Evolutionary conservation across 495 filamentous ascomycete species (phyloP), one percentile per base, ranked within the genome.

Genomic region (Xylaria cubensis): DNA sequence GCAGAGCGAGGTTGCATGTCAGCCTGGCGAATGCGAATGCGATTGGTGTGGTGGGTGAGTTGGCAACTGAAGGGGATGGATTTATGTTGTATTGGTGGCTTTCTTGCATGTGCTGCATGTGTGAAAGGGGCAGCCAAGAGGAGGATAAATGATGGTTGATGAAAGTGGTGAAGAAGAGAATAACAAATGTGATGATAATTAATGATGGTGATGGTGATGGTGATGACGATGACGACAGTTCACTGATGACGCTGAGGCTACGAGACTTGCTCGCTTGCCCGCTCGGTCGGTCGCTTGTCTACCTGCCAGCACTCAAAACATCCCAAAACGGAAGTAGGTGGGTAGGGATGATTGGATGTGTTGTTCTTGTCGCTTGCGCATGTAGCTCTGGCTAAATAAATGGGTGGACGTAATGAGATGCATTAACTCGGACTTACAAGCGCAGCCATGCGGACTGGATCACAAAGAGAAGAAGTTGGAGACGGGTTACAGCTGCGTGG

Each of bases 401-500:
- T 24, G 48, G n/a, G 7, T 58, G 26, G 29, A 21, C 15, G 15
- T 36, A 19, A 34, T 9, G 34, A 55, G 46, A 19, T 53, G 41
- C 9, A 64, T 51, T 34, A 24, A 29, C n/a, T 24, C 12, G 29
- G 62, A 83, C 84, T 84, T 77, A 86, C 84, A 72, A 86, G 80
- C 73, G 84, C 84, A 83, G 84, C 84, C 84, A 86, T 86, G 6
- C 32, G 34, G 32, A 32, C 58, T 61, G 19, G 58, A 61, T 39
- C 26, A 13, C 39, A 44, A 10, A 42, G 46, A 21, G 8, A 21
- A 59, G 13, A 24, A 29, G 66, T 42, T 46, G 66, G 67, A 50
- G 67, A 61, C 13, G 66, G 41, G 26, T 48, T 46, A 32, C 50
- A 21, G 50, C 50, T 53, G 39, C 61, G 39, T 10, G 61, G 3